Conservation (phyloP, 371 early-diverging fungal genomes). For the Mycotypha africana region DNA sequence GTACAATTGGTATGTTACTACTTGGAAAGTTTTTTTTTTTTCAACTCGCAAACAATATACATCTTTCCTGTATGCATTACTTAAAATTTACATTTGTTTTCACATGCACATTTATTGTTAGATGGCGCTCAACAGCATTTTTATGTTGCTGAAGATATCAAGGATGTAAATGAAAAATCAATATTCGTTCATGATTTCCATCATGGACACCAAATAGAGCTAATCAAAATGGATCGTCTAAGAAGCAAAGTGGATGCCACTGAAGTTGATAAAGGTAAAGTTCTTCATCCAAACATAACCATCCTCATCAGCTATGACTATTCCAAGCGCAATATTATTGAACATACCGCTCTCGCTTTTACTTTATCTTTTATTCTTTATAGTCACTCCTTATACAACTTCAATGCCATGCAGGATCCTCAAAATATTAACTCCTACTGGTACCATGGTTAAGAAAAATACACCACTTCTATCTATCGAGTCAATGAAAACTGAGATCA, state of each 20-base stretch:
- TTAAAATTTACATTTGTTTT: no score
- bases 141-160: constrained; percentile 44
- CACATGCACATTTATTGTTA: constrained; percentile 3
- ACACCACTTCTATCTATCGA: constrained; percentile 65
- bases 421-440: constrained; percentile 49
- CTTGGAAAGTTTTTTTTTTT: constrained; percentile 21
- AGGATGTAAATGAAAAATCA: constrained; percentile 37
- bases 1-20: constrained; percentile 39
- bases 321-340: no score
- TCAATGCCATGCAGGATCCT: constrained; percentile 75
- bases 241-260: constrained; percentile 33
- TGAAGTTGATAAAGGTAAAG: constrained; percentile 42
- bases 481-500: constrained; percentile 75
- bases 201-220: constrained; percentile 45
- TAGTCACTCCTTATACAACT: constrained; percentile 64
- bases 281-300: no score
- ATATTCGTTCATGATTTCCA: constrained; percentile 54
- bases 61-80: neutral
- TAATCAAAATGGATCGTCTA: constrained; percentile 44
- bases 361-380: neutral
- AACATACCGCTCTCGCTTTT: neutral
- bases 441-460: constrained; percentile 55
- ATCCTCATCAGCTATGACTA: no score
- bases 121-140: constrained; percentile 51
- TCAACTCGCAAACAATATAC: no score